phyloP scores from a whole-genome alignment of 176 grass and related monocot species.

The Carex scoparia region DNA sequence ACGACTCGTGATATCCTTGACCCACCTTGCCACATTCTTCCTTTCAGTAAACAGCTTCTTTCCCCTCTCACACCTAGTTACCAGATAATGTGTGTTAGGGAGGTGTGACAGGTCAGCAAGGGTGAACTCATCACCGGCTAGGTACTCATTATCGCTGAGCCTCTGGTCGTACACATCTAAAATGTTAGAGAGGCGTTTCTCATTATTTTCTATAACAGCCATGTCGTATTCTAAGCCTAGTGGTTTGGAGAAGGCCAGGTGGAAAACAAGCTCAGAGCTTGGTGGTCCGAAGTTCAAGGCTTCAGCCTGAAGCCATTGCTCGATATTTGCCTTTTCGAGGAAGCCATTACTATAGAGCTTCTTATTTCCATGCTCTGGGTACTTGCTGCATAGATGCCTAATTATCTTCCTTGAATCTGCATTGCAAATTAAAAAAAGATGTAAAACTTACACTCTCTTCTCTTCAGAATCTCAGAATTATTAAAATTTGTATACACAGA shows the following conservation, averaged over 20 bases:
- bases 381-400: constrained; percentile 52
- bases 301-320: constrained; percentile 81
- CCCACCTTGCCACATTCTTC: constrained; percentile 76
- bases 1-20: constrained; percentile 41
- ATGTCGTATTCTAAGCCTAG: constrained; percentile 39
- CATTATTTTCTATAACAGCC: constrained; percentile 34
- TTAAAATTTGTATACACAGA: background rate
- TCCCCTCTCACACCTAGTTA: constrained; percentile 34
- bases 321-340: constrained; percentile 66
- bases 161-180: constrained; percentile 49
- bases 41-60: constrained; percentile 58
- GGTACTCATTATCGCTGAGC: constrained; percentile 37
- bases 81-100: constrained; percentile 70
- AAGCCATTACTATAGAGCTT: constrained; percentile 48
- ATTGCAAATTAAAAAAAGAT: constrained; percentile 11
- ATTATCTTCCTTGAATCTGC: constrained; percentile 73
- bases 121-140: constrained; percentile 58
- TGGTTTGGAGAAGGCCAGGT: constrained; percentile 58
- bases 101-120: constrained; percentile 64
- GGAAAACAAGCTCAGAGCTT: constrained; percentile 71
- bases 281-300: constrained; percentile 50
- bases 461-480: background rate
- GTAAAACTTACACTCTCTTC: background rate
- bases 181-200: constrained; percentile 25
- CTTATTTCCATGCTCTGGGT: constrained; percentile 54